phyloP scores from a whole-genome alignment of 345 rosid species.

The Populus tremula region DNA sequence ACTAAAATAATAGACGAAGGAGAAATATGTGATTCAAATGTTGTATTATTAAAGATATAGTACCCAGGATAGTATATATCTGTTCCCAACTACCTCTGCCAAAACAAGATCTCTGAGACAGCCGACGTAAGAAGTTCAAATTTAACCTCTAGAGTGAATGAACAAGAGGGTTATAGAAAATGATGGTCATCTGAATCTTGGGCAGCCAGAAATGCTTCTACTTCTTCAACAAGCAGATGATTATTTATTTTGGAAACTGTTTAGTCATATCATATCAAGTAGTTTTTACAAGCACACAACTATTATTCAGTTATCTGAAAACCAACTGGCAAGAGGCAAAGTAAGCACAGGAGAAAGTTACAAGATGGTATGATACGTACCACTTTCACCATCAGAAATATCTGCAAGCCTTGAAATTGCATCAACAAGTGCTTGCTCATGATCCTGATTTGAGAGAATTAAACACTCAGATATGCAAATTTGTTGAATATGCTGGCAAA shows the following conservation, averaged over 20 bases:
- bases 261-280: background rate
- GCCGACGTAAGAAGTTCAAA: background rate
- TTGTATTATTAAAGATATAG: background rate
- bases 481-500: slow-evolving; percentile 2
- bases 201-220: background rate
- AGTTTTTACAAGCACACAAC: background rate
- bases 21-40: background rate
- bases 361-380: slow-evolving; percentile 27
- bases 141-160: background rate
- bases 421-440: slow-evolving; percentile 67
- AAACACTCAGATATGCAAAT: background rate
- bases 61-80: background rate
- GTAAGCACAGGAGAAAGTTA: slow-evolving; percentile 1
- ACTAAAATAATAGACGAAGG: background rate
- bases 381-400: slow-evolving; percentile 70
- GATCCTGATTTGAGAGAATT: slow-evolving; percentile 51
- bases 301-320: background rate
- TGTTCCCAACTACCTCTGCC: background rate
- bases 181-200: background rate
- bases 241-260: background rate
- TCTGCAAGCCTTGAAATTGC: slow-evolving; percentile 73
- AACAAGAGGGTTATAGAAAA: background rate
- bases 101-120: background rate
- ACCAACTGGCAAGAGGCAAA: background rate
- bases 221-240: background rate